Evolutionary conservation across 768 basidiomycete genomes (phyloP), one percentile per base, ranked within the genome.

Genomic region (Hysterangium stoloniferum): DNA sequence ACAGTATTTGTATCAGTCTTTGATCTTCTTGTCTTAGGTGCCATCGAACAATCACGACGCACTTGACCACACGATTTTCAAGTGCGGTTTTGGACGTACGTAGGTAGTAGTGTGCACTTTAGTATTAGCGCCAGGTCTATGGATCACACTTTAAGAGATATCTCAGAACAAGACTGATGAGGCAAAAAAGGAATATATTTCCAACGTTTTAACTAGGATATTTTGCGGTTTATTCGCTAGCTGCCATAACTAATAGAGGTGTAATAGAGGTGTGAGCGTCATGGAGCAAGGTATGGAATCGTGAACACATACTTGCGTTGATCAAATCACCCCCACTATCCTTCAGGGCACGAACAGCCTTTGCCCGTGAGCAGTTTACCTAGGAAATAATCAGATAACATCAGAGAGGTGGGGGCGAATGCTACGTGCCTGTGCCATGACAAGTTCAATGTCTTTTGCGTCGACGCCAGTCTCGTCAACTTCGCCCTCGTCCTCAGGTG

Each of bases 281-380:
- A 52, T 29, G 41, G 31, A 6, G 47, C 29, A 12, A 46, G 25
- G 52, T 31, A 35, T 12, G 13, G 20, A 29, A 37, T 25, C 5
- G 1, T 6, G 24, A 43, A 42, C 52, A 38, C 92, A 67, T 64
- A 95, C 92, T 95, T 54, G 93, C 94, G 68, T 93, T 94, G 74
- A 96, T 94, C 66, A 98, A 66, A 71, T 98, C 94, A 33, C 93
- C 93, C 45, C 86, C 84, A 58, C 82, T 89, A 60, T 92, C 90
- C 72, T 89, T 93, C 66, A 98, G 70, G 56, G 80, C 93, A 52
- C 82, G 79, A 36, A 92, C 86, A 33, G 95, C 96, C 67, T 94
- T 96, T 35, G 88, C 89, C 56, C 92, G 82, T 43, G 89, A 80
- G 69, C 91, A 95, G 62, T 77, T 82, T 56, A 92, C 90, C 73